phyloP scores from a whole-genome alignment of 116 monocot species.

The Trichopus zeylanicus region DNA sequence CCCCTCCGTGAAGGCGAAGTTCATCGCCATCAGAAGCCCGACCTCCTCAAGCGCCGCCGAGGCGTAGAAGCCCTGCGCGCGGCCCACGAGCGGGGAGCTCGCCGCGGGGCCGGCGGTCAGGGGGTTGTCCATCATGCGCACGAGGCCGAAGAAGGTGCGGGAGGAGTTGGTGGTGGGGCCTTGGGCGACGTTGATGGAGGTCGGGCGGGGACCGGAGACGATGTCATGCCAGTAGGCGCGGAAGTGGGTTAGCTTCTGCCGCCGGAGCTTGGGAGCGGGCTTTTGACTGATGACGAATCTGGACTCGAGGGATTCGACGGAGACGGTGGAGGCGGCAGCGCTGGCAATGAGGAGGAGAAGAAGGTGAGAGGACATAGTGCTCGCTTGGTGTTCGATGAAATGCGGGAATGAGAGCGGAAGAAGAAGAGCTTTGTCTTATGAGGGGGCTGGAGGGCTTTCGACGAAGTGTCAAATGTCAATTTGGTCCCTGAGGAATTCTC shows the following conservation, averaged over 20 bases:
- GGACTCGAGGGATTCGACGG: background rate
- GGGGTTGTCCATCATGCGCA: constrained; percentile 43
- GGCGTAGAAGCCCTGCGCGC: constrained; percentile 34
- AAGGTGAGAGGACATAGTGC: no score
- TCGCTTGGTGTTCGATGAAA: no score
- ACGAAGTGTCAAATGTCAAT: no score
- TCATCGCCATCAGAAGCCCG: constrained; percentile 38
- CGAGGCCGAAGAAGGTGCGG: constrained; percentile 26
- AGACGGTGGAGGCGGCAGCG: background rate
- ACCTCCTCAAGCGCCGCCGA: constrained; percentile 3
- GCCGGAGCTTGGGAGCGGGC: background rate
- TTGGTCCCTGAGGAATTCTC: no score
- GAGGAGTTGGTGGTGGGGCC: constrained; percentile 9
- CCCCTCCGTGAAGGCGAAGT: constrained; percentile 19
- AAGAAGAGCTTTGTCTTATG: no score
- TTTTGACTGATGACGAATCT: background rate
- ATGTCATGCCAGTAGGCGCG: constrained; percentile 49
- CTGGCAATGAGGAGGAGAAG: background rate
- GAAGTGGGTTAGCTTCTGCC: constrained; percentile 21
- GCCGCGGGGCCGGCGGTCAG: constrained; percentile 21
- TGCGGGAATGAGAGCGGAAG: no score
- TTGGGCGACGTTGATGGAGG: constrained; percentile 12
- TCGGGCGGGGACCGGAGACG: constrained; percentile 21
- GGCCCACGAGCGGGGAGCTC: constrained; percentile 21
- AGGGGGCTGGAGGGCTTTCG: no score